These are phyloP conservation scores for Lyophyllum atratum DNA, from an alignment of 768 basidiomycete genomes.

Conservation along the genomic window DNA sequence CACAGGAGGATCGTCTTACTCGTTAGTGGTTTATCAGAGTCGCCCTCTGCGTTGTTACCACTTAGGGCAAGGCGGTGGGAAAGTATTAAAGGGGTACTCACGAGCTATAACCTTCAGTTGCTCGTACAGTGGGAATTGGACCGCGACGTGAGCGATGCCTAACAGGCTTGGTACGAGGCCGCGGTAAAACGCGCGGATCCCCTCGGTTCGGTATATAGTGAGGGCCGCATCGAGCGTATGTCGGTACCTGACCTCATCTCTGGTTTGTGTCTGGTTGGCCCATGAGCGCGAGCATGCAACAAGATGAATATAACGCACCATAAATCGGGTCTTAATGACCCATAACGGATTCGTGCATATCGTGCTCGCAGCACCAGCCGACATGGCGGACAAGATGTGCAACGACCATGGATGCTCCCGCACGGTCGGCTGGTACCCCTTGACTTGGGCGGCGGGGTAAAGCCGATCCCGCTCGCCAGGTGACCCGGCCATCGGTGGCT, in stretches of 20 bases:
- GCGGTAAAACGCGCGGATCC: constrained; percentile 87
- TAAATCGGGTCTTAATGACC: constrained; percentile 99
- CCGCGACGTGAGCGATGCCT: constrained; percentile 93
- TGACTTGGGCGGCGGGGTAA: constrained; percentile 82
- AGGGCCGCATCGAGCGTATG: constrained; percentile 89
- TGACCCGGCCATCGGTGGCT: constrained; percentile 48
- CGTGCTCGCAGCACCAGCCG: constrained; percentile 91
- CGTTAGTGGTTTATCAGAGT: constrained; percentile 51
- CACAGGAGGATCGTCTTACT: constrained; percentile 79
- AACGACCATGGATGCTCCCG: constrained; percentile 84
- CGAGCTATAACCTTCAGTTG: constrained; percentile 84
- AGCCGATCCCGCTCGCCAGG: constrained; percentile 43
- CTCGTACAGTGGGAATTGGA: constrained; percentile 98
- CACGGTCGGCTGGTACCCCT: constrained; percentile 80
- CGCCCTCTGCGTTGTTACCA: constrained; percentile 35
- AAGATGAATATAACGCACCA: constrained; percentile 54
- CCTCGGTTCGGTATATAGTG: constrained; percentile 91
- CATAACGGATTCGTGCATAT: constrained; percentile 94
- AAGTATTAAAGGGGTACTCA: constrained; percentile 42
- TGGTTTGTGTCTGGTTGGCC: constrained; percentile 74
- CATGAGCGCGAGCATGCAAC: neutral
- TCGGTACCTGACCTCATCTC: constrained; percentile 75
- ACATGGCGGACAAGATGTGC: constrained; percentile 95
- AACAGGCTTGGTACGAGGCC: constrained; percentile 91
- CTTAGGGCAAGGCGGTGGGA: neutral